Percentiles rank a stretch among this genome's conserved stretches.
Evolutionary conservation across 192 early-diverging fungal genomes (phyloP).

Genomic region (Bifiguratus adelaidae): DNA sequence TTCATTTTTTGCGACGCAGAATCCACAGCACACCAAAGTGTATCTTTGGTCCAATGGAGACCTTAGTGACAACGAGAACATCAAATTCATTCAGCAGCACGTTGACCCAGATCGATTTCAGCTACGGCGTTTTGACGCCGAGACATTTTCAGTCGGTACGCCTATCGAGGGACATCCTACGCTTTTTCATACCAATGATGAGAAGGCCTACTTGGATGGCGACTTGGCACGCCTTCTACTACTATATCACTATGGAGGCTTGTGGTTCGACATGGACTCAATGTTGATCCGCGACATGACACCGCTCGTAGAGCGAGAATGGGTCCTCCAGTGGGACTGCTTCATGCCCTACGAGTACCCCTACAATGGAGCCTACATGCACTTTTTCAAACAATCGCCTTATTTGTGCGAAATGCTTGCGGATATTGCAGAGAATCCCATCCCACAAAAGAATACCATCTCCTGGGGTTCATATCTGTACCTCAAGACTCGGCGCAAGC

Average conservation of each 20-base stretch:
- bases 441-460: constrained; percentile 16
- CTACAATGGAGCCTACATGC: constrained; percentile 32
- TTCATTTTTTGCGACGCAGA: constrained; percentile 30
- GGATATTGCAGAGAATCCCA: constrained; percentile 22
- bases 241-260: constrained; percentile 27
- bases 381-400: constrained; percentile 25
- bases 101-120: constrained; percentile 13
- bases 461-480: constrained; percentile 31
- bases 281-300: constrained; percentile 27
- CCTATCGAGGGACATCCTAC: constrained; percentile 20
- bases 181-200: constrained; percentile 15
- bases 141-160: constrained; percentile 12
- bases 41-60: constrained; percentile 32
- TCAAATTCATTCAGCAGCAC: constrained; percentile 12
- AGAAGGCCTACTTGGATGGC: constrained; percentile 28
- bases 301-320: constrained; percentile 26
- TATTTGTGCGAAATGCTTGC: constrained; percentile 30
- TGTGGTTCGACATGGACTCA: constrained; percentile 39
- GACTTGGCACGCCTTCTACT: constrained; percentile 26
- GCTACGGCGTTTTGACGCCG: constrained; percentile 7
- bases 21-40: constrained; percentile 12
- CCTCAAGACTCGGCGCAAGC: constrained; percentile 19
- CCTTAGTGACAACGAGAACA: constrained; percentile 3
- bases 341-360: constrained; percentile 25
- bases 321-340: constrained; percentile 34